Evolutionary conservation across 495 filamentous ascomycete species (phyloP).

Genomic region (Tuber indicum): DNA sequence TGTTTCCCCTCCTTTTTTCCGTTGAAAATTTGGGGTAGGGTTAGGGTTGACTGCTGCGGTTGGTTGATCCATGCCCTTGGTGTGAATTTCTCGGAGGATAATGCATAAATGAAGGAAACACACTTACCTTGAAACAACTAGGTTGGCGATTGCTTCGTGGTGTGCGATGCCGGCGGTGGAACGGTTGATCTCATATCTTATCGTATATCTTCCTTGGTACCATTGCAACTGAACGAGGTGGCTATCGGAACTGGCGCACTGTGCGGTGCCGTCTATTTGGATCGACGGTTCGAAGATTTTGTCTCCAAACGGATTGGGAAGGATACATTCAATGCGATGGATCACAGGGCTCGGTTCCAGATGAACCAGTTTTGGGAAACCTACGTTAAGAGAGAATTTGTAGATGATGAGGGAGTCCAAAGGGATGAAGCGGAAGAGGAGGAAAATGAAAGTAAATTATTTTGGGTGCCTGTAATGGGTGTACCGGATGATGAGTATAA

Average conservation of each 20-base stretch:
- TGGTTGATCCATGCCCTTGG: background rate
- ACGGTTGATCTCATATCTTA: constrained; percentile 51
- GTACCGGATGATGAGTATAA: constrained; percentile 60
- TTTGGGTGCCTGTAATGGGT: constrained; percentile 46
- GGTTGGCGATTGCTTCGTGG: constrained; percentile 46
- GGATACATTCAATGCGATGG: constrained; percentile 56
- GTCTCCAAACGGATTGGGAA: constrained; percentile 55
- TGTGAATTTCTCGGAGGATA: background rate
- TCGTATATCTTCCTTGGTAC: constrained; percentile 41
- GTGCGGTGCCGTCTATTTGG: constrained; percentile 65
- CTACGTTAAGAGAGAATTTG: constrained; percentile 67
- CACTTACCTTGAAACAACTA: constrained; percentile 8
- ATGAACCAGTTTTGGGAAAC: constrained; percentile 65
- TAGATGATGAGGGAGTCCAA: constrained; percentile 54
- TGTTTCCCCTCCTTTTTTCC: constrained; percentile 9
- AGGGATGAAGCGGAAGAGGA: constrained; percentile 31
- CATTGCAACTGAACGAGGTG: constrained; percentile 45
- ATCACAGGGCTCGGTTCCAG: constrained; percentile 46
- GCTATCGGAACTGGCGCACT: constrained; percentile 52
- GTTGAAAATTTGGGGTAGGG: constrained; percentile 7
- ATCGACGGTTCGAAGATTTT: constrained; percentile 63
- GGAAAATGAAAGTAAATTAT: constrained; percentile 30
- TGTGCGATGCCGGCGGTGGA: constrained; percentile 49
- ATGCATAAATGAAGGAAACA: background rate
- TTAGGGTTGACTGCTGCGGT: constrained; percentile 21